Evolutionary conservation across 257 asterid species (phyloP).

Genomic region (Solanum megistacrolobum): DNA sequence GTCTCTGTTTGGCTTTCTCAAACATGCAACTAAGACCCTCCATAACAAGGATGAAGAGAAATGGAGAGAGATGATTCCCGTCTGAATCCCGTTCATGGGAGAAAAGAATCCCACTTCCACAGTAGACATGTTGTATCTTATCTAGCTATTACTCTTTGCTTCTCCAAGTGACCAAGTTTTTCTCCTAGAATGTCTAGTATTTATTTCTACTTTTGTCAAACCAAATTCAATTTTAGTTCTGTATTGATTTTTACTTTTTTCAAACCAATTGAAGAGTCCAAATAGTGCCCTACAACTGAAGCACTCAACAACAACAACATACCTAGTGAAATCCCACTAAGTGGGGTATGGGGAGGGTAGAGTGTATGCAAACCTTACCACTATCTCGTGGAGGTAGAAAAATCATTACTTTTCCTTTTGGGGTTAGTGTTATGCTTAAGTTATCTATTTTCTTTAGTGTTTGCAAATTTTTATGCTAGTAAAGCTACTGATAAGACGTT

Average conservation of each 20-base stretch:
- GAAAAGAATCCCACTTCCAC: not conserved
- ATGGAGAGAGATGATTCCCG: not conserved
- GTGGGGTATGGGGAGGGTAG: no score
- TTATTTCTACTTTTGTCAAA: no score
- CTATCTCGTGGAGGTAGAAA: not conserved
- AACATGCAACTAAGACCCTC: not conserved
- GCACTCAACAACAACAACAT: not conserved
- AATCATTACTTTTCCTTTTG: not conserved
- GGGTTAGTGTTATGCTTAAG: not conserved
- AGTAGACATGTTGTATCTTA: not conserved
- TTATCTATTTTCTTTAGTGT: not conserved
- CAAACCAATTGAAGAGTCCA: not conserved
- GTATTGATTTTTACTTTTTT: no score
- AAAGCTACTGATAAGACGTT: not conserved
- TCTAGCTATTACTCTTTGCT: not conserved
- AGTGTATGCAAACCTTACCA: not conserved
- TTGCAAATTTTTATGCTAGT: not conserved
- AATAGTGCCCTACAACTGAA: not conserved
- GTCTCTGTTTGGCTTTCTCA: not conserved
- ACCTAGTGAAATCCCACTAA: no score
- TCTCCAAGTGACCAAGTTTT: no score
- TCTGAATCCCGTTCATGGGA: not conserved
- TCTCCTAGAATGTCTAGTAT: no score
- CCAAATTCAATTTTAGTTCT: no score
- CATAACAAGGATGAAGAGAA: not conserved